Conservation (phyloP, 306 rosid species). For the Senna tora region DNA sequence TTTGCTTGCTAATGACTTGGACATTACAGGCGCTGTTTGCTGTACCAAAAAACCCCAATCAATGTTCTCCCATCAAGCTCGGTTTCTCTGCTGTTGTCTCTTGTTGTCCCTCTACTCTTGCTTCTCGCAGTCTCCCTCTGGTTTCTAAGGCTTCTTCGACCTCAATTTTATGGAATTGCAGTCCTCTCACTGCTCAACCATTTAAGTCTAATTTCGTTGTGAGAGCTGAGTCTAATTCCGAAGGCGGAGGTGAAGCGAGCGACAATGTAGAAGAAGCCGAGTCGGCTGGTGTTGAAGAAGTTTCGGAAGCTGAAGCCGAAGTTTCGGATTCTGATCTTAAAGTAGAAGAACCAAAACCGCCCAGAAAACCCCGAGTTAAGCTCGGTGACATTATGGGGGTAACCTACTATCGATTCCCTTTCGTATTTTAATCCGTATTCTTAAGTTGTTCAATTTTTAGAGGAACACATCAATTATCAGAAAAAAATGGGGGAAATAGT, state of each 20-base stretch:
- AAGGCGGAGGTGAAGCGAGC: constrained; percentile 38
- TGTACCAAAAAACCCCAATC: constrained; percentile 53
- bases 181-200: constrained; percentile 43
- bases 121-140: constrained; percentile 42
- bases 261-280: constrained; percentile 43
- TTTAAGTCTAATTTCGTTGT: constrained; percentile 47
- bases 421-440: background rate
- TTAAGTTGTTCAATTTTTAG: background rate
- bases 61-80: constrained; percentile 43
- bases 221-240: constrained; percentile 63
- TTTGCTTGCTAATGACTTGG: constrained; percentile 7
- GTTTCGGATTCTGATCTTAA: constrained; percentile 44
- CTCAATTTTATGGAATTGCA: constrained; percentile 51
- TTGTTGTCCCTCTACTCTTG: constrained; percentile 39
- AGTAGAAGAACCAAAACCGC: constrained; percentile 52
- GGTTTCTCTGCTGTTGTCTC: constrained; percentile 43
- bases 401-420: constrained; percentile 22
- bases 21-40: constrained; percentile 53
- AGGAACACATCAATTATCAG: background rate
- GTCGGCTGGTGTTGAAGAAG: constrained; percentile 40
- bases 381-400: constrained; percentile 99
- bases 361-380: constrained; percentile 73
- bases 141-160: constrained; percentile 46
- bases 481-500: background rate
- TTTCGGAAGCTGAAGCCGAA: constrained; percentile 41